A percentile compares a stretch with the other conserved stretches of the same genome.
Conservation (phyloP, 106 monocot species). For the Dendrobium chrysotoxum region DNA sequence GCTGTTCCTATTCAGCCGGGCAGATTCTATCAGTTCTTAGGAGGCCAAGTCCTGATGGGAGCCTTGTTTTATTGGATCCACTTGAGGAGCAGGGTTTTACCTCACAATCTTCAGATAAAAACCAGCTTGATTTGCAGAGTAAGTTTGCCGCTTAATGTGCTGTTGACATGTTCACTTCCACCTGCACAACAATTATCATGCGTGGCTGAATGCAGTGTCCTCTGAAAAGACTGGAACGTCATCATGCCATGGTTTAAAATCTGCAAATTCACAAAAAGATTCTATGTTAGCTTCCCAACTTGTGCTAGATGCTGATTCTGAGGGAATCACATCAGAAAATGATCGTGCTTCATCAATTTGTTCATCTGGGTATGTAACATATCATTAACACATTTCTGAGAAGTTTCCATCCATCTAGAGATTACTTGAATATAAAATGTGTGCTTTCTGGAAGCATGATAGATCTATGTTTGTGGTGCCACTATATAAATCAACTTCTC, state of each 20-base stretch:
- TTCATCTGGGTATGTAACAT: neutral
- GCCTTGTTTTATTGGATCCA: neutral
- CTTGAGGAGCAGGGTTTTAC: neutral
- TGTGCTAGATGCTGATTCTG: constrained; percentile 1
- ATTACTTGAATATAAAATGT: neutral
- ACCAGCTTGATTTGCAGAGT: constrained; percentile 1
- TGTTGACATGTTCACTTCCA: neutral
- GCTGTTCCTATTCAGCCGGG: constrained; percentile 1
- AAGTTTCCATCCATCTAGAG: neutral
- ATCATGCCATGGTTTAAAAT: neutral
- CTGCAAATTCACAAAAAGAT: neutral
- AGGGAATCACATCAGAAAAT: neutral
- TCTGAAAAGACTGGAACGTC: constrained; percentile 1
- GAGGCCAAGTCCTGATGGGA: neutral
- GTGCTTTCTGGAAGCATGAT: neutral
- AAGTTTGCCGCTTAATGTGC: neutral
- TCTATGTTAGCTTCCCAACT: neutral
- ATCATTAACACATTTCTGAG: neutral
- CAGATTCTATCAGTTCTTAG: constrained; percentile 7
- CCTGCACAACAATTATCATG: neutral
- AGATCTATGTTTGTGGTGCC: neutral
- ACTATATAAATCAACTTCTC: neutral
- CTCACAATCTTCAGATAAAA: neutral
- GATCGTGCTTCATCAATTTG: neutral
- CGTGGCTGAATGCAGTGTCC: neutral